Evolutionary conservation across 1,284 basidiomycete species (phyloP).

Genomic region (Fistulina hepatica): DNA sequence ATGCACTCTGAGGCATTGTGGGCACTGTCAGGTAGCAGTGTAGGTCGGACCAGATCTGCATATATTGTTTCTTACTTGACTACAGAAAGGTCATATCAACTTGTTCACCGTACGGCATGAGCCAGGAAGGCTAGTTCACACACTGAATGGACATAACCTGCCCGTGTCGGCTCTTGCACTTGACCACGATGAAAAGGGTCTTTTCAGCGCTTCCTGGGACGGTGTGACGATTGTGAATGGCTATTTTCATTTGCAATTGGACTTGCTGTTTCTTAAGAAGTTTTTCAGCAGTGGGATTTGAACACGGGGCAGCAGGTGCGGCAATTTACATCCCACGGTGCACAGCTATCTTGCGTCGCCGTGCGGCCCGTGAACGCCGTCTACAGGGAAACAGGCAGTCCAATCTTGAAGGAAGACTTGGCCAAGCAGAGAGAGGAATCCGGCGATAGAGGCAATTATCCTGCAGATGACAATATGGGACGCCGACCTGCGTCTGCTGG

Average conservation of each 20-base stretch:
- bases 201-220: slow-evolving; percentile 94
- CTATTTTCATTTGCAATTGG: slow-evolving; percentile 3
- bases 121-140: slow-evolving; percentile 72
- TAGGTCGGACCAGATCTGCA: slow-evolving; percentile 30
- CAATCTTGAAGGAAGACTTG: too few relatives aligned
- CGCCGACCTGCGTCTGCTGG: too few relatives aligned
- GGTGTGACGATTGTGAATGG: slow-evolving; percentile 72
- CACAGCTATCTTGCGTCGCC: slow-evolving; percentile 78
- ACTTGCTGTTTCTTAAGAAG: slow-evolving; percentile 8
- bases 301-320: slow-evolving; percentile 80
- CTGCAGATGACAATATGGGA: slow-evolving; percentile 2
- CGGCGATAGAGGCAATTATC: too few relatives aligned
- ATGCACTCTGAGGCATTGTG: slow-evolving; percentile 88
- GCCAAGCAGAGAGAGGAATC: too few relatives aligned
- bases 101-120: slow-evolving; percentile 89
- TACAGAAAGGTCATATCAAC: slow-evolving; percentile 76
- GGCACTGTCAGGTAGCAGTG: slow-evolving; percentile 78
- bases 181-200: slow-evolving; percentile 69
- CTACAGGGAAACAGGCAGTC: slow-evolving; percentile 24
- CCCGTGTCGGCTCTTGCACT: slow-evolving; percentile 83
- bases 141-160: slow-evolving; percentile 64
- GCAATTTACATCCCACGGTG: slow-evolving; percentile 73
- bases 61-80: too few relatives aligned
- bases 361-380: slow-evolving; percentile 55
- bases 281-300: slow-evolving; percentile 87